Base-by-base conservation (phyloP, 2,329 filamentous ascomycete species). In the Talaromyces amestolkiae region DNA sequence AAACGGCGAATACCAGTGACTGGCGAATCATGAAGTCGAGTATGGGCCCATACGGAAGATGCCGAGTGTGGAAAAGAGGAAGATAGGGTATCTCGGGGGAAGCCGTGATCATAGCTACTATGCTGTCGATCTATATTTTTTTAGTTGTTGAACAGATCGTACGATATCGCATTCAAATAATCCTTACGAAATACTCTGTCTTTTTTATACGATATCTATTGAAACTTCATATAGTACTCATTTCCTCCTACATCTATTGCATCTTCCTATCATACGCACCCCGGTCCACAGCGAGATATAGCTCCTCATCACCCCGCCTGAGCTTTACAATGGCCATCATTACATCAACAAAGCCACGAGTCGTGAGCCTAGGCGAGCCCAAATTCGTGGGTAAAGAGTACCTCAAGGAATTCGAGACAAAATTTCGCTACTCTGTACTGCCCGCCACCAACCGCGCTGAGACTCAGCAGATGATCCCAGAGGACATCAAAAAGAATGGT, bases 291-390 rank as follows among this genome's bases (percentile, higher is more conserved):
- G 22, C 19, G 35, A 31, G 7, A 31, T 6, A 5, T 7, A 31
- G 24, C 49, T 53, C 49, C 22, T 54, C 49, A 45, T 9, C 33
- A 31, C 31, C n/a, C 43, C 58, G 41, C 49, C 47, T 35, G 3
- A 54, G 22, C 24, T 45, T 45, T 58, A 64, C 22, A 19, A 63
- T 64, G 53, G 49, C 61, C 61, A 56, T 64, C 41, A 24, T 31
- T 33, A 41, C 51, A 31, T 17, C 53, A 10, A 37, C 31, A n/a
- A 81, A 79, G 68, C 79, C 79, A 13, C 75, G 77, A 22, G 78
- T 83, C 0, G 79, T 82, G 0, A 72, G 69, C n/a, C 72, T 83
- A 3, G 81, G 81, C 19, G 69, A 69, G 3, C 80, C 80, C 8
- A 75, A 75, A 33, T 81, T 73, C 65, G 71, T 78, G 13, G 76